Evolutionary conservation across 192 early-diverging fungal genomes (phyloP), one percentile per base, ranked within the genome.

Genomic region (Glomus cerebriforme): DNA sequence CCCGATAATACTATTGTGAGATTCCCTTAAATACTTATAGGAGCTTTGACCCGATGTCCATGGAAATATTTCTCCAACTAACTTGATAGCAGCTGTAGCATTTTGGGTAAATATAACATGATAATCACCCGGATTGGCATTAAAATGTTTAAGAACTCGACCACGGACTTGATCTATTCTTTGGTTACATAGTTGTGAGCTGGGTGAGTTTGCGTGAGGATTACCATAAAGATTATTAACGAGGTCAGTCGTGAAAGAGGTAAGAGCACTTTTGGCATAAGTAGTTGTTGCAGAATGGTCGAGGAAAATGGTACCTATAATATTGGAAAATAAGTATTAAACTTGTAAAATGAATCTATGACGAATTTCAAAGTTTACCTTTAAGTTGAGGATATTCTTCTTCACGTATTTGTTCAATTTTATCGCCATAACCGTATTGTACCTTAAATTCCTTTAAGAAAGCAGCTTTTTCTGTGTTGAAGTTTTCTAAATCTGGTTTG

Each of bases 1-100:
- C 1, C 95, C 95, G 6, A 96, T 88, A 1, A 95, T 80, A 68
- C 91, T 92, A 1, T 93, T 96, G 66, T 96, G 95, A n/a, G 88
- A 85, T 68, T 89, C 90, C 1, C 86, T 81, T 10, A 92, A 86
- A 68, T 91, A 91, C 27, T 85, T 92, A 69, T 91, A 86, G 54
- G 78, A 79, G 9, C 84, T 83, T 31, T 64, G 37, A 2, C 67
- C 59, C n/a, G 72, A 81, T 2, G 77, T 72, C 86, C 93, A 89
- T 26, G 91, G 90, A 22, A 92, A 82, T 19, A 85, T 77, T 70
- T 96, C 95, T 3, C 90, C 94, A 3, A 92, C 91, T 17, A 96
- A 80, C 72, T 92, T 91, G 60, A 95, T 88, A 8, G 92, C 94
- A 10, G 89, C 92, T 1, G 93, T 95, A 7, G 95, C 93, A 79